These are phyloP conservation scores for Coemansia sp. DNA, from an alignment of 192 early-diverging fungal genomes.

Conservation along the genomic window DNA sequence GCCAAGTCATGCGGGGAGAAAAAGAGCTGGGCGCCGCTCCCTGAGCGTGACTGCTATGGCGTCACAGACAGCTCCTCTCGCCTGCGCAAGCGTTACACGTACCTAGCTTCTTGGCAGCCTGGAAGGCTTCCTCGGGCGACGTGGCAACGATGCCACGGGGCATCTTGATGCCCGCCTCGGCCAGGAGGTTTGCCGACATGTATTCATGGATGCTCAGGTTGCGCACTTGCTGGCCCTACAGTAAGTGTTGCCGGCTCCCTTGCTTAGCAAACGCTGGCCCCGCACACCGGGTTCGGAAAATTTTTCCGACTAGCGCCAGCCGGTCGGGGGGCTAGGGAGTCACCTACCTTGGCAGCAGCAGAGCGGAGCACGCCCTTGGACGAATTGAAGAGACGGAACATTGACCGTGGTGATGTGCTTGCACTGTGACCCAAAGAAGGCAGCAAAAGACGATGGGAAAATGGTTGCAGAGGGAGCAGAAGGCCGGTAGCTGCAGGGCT, in stretches of 20 bases:
- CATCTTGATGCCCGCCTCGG: slow-evolving; percentile 86
- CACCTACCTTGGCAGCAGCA: slow-evolving; percentile 39
- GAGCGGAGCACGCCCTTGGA: slow-evolving; percentile 43
- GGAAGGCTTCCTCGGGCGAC: slow-evolving; percentile 80
- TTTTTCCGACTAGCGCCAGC: no score
- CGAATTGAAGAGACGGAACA: slow-evolving; percentile 47
- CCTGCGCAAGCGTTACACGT: slow-evolving; percentile 17
- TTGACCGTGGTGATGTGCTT: slow-evolving; percentile 1
- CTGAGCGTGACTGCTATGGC: slow-evolving; percentile 1
- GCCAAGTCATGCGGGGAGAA: background rate
- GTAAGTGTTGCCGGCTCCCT: no score
- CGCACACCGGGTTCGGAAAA: no score
- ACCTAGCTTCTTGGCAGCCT: slow-evolving; percentile 77
- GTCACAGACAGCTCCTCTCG: background rate
- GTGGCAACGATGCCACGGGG: slow-evolving; percentile 86
- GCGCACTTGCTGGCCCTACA: slow-evolving; percentile 47
- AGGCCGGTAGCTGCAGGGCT: no score
- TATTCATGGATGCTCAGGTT: slow-evolving; percentile 98
- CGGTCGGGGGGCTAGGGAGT: no score
- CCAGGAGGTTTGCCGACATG: slow-evolving; percentile 86
- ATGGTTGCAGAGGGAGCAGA: background rate
- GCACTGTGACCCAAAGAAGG: background rate
- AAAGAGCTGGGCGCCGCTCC: background rate
- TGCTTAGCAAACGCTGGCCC: no score
- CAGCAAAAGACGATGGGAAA: background rate